Percentiles rank a stretch among this genome's conserved stretches.
Evolutionary conservation across 129 eudicot genomes (phyloP).

Genomic region (Flaveria linearis): DNA sequence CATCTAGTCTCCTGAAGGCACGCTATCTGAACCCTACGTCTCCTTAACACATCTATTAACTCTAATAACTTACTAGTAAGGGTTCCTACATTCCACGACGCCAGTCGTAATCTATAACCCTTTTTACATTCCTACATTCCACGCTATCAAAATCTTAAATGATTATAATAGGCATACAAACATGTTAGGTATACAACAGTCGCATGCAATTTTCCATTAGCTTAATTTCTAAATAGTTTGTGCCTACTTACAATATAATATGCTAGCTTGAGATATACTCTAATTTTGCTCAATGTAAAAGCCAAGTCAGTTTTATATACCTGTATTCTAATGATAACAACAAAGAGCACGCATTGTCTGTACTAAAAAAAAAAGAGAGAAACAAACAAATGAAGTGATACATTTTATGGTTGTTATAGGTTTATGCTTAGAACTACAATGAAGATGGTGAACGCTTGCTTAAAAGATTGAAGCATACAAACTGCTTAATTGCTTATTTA

Average conservation of each 20-base stretch:
- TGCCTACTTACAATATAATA: not conserved
- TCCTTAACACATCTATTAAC: too few relatives aligned
- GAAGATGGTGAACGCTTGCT: not conserved
- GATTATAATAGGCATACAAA: not conserved
- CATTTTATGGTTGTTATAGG: too few relatives aligned
- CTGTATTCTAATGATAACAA: not conserved
- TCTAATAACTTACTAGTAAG: too few relatives aligned
- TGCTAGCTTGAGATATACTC: slow-evolving; percentile 7
- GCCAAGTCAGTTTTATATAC: not conserved
- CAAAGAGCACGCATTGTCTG: not conserved
- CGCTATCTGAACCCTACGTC: too few relatives aligned
- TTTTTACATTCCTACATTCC: too few relatives aligned
- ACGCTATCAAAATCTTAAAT: not conserved
- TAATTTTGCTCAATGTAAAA: not conserved
- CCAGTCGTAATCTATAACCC: too few relatives aligned
- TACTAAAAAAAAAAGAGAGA: too few relatives aligned
- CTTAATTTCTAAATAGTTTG: slow-evolving; percentile 1
- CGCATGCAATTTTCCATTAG: not conserved
- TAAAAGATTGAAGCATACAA: not conserved
- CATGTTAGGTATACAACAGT: not conserved
- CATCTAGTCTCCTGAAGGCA: too few relatives aligned
- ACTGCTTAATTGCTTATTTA: not conserved
- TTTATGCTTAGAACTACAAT: not conserved
- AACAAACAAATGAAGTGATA: too few relatives aligned
- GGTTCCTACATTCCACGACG: too few relatives aligned